phyloP scores from a whole-genome alignment of 2,329 filamentous ascomycete genomes.

The Fusarium continuum region DNA sequence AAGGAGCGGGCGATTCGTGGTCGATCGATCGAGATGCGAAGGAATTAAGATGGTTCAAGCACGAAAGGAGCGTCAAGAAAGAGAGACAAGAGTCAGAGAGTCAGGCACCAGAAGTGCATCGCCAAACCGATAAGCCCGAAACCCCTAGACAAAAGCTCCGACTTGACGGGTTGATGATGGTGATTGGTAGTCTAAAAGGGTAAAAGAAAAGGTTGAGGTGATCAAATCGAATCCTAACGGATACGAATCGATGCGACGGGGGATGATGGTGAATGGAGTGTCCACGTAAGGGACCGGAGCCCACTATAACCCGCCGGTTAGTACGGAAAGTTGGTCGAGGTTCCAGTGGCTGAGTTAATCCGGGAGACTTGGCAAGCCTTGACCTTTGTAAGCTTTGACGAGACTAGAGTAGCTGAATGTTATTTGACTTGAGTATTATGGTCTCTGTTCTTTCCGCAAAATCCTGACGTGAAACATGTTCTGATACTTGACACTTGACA shows the following conservation, averaged over 20 bases:
- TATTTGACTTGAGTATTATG: neutral
- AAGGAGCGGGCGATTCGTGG: conserved; percentile 29
- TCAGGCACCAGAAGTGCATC: conserved; percentile 34
- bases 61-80: conserved; percentile 42
- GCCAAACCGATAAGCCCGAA: conserved; percentile 29
- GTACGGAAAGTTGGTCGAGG: conserved; percentile 30
- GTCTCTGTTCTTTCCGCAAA: neutral
- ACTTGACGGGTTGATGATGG: conserved; percentile 9
- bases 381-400: neutral
- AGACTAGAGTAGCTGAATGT: neutral
- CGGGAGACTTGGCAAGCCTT: conserved; percentile 29
- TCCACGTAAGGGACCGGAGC: conserved; percentile 43
- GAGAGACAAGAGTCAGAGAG: conserved; percentile 37
- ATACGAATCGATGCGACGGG: conserved; percentile 31
- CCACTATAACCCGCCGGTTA: conserved; percentile 35
- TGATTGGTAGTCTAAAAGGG: neutral
- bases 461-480: neutral
- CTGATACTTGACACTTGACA: conserved; percentile 5
- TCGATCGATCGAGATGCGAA: conserved; percentile 19
- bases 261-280: conserved; percentile 39
- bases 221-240: conserved; percentile 16
- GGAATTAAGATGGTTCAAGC: conserved; percentile 25
- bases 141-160: conserved; percentile 1
- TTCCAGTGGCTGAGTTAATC: conserved; percentile 32
- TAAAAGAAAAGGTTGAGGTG: conserved; percentile 25